Conservation (phyloP, 2,329 filamentous ascomycete species). For the Colletotrichum sp. region DNA sequence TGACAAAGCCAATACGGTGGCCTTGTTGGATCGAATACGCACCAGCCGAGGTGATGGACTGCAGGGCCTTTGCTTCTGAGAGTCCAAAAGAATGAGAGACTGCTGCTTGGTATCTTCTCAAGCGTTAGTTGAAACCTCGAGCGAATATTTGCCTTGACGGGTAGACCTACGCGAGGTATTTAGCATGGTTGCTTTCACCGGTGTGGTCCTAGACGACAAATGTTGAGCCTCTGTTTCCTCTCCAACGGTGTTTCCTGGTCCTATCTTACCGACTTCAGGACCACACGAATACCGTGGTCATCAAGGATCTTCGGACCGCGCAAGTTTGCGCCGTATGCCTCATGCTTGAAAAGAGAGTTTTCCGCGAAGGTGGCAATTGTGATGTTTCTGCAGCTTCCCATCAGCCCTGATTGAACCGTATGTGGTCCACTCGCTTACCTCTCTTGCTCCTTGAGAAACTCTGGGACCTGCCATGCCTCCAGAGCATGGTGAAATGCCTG, state of each 20-base stretch:
- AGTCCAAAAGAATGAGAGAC: conserved; percentile 43
- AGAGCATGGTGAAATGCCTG: conserved; percentile 46
- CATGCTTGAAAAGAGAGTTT: conserved; percentile 44
- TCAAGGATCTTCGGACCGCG: conserved; percentile 42
- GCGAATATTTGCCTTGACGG: neutral
- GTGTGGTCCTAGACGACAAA: conserved; percentile 33
- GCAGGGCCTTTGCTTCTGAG: conserved; percentile 41
- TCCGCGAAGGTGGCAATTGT: conserved; percentile 48
- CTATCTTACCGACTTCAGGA: conserved; percentile 40
- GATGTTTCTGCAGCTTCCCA: conserved; percentile 30
- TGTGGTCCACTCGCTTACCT: conserved; percentile 6
- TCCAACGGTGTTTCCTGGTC: rapidly evolving
- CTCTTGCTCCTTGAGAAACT: conserved; percentile 39
- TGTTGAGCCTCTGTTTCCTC: neutral
- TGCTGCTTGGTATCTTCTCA: conserved; percentile 35
- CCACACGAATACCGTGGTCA: conserved; percentile 42
- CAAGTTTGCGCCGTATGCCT: conserved; percentile 44
- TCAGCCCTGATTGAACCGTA: neutral
- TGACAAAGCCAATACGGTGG: conserved; percentile 47
- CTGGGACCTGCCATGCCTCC: conserved; percentile 43
- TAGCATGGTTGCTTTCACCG: conserved; percentile 38
- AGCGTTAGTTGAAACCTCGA: neutral
- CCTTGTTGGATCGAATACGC: conserved; percentile 45
- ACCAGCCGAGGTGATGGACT: conserved; percentile 49
- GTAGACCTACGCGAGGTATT: conserved; percentile 38